These are phyloP conservation scores for Metschnikowia anglica DNA, from an alignment of 805 yeast genomes.

Conservation along the genomic window DNA sequence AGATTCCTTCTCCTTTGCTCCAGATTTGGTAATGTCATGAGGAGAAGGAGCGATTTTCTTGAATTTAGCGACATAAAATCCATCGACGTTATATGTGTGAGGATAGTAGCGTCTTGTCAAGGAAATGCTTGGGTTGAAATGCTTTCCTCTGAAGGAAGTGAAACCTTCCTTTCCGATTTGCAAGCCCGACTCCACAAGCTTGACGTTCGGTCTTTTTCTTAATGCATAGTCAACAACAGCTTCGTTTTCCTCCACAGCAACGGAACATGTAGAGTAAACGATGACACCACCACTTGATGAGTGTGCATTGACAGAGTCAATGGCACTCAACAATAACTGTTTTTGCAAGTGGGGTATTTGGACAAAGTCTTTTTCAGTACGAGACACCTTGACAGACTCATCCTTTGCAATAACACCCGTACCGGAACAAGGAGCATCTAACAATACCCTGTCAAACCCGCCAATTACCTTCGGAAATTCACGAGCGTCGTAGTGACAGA, in stretches of 20 bases:
- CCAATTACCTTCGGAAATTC: conserved; percentile 98
- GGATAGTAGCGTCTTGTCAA: conserved; percentile 96
- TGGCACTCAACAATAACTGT: conserved; percentile 89
- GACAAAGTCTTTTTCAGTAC: conserved; percentile 95
- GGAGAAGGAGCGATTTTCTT: conserved; percentile 86
- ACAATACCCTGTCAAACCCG: conserved; percentile 90
- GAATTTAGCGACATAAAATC: conserved; percentile 96
- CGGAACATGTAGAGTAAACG: conserved; percentile 97
- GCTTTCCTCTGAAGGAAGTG: conserved; percentile 89
- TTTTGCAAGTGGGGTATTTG: conserved; percentile 96
- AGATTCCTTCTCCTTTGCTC: conserved; percentile 82
- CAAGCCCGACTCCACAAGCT: conserved; percentile 87
- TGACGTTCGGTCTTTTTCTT: conserved; percentile 93
- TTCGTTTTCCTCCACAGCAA: conserved; percentile 97
- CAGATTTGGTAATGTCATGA: conserved; percentile 80
- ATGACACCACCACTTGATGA: conserved; percentile 90
- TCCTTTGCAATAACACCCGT: conserved; percentile 99
- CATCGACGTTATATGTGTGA: conserved; percentile 97
- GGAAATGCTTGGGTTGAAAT: conserved; percentile 70
- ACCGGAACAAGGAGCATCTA: conserved; percentile 99
- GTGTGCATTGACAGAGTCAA: conserved; percentile 93
- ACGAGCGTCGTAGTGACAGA: conserved; percentile 96
- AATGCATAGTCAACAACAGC: conserved; percentile 98
- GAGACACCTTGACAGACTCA: conserved; percentile 85
- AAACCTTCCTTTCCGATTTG: conserved; percentile 96